phyloP scores from a whole-genome alignment of 495 filamentous ascomycete genomes.

The Penicillium parvum region DNA sequence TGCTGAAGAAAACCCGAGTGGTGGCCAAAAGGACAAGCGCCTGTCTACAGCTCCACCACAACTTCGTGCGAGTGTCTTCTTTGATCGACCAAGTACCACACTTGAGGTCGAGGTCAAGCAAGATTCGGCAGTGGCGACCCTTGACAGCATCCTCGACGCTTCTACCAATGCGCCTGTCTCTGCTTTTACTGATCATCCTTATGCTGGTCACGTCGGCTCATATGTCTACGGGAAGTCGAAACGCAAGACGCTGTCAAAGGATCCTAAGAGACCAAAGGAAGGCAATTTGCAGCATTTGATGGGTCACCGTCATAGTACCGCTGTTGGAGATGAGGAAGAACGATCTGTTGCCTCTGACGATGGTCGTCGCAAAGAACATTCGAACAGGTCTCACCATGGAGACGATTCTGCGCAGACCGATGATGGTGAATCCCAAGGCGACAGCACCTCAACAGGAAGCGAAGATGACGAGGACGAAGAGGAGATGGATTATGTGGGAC shows the following conservation, averaged over 20 bases:
- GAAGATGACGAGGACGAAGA: slow-evolving; percentile 37
- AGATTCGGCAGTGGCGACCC: slow-evolving; percentile 77
- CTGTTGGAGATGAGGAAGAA: slow-evolving; percentile 4
- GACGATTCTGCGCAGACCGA: slow-evolving; percentile 9
- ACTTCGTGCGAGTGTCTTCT: slow-evolving; percentile 85
- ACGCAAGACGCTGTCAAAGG: slow-evolving; percentile 23
- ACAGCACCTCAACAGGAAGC: slow-evolving; percentile 18
- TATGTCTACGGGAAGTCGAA: slow-evolving; percentile 57
- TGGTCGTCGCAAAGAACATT: slow-evolving; percentile 15
- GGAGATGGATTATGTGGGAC: slow-evolving; percentile 54
- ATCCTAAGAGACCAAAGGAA: slow-evolving; percentile 17
- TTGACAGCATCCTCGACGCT: slow-evolving; percentile 94
- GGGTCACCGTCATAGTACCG: slow-evolving; percentile 16
- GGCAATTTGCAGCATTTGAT: slow-evolving; percentile 20
- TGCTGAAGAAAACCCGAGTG: slow-evolving; percentile 15
- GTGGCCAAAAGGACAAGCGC: slow-evolving; percentile 24
- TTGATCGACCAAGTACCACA: slow-evolving; percentile 62
- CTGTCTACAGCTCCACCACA: slow-evolving; percentile 68
- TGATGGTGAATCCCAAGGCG: slow-evolving; percentile 20
- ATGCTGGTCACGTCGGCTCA: slow-evolving; percentile 64
- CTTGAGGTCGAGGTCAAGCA: slow-evolving; percentile 68
- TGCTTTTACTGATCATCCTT: slow-evolving; percentile 91
- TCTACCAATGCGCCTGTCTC: slow-evolving; percentile 87
- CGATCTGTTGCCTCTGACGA: slow-evolving; percentile 1
- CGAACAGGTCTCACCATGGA: no score